phyloP scores from a whole-genome alignment of 2,329 filamentous ascomycete genomes.

The Hirsutella rhossiliensis region DNA sequence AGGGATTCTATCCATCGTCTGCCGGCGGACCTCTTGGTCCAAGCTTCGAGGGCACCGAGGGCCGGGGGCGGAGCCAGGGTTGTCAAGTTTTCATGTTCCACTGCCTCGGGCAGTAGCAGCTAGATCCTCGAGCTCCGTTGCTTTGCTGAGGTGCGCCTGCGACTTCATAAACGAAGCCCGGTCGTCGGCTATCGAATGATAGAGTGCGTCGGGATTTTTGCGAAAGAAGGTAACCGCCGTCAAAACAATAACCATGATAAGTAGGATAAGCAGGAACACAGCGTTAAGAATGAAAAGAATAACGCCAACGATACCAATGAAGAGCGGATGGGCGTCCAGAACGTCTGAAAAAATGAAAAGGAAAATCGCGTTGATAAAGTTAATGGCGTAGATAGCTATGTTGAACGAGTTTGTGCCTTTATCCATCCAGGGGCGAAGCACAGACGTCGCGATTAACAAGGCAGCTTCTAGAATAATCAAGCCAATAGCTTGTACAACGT shows the following conservation, averaged over 20 bases:
- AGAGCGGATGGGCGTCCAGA: slow-evolving; percentile 71
- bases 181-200: slow-evolving; percentile 94
- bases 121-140: slow-evolving; percentile 81
- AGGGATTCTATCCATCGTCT: too few relatives aligned
- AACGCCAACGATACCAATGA: slow-evolving; percentile 80
- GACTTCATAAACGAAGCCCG: slow-evolving; percentile 97
- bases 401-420: slow-evolving; percentile 97
- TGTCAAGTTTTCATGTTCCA: too few relatives aligned
- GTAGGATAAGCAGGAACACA: slow-evolving; percentile 66
- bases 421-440: slow-evolving; percentile 94
- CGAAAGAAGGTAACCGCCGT: slow-evolving; percentile 60
- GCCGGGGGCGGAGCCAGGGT: too few relatives aligned
- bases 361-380: slow-evolving; percentile 85
- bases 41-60: too few relatives aligned
- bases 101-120: slow-evolving; percentile 72
- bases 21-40: too few relatives aligned
- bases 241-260: slow-evolving; percentile 62
- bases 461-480: slow-evolving; percentile 73
- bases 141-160: slow-evolving; percentile 62
- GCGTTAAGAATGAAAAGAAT: slow-evolving; percentile 84
- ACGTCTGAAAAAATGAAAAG: slow-evolving; percentile 78
- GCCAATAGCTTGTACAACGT: slow-evolving; percentile 66
- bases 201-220: slow-evolving; percentile 89
- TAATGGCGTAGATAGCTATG: slow-evolving; percentile 79
- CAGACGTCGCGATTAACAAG: slow-evolving; percentile 64